Conservation (phyloP, 371 early-diverging fungal species). For the Smittium mucronatum region DNA sequence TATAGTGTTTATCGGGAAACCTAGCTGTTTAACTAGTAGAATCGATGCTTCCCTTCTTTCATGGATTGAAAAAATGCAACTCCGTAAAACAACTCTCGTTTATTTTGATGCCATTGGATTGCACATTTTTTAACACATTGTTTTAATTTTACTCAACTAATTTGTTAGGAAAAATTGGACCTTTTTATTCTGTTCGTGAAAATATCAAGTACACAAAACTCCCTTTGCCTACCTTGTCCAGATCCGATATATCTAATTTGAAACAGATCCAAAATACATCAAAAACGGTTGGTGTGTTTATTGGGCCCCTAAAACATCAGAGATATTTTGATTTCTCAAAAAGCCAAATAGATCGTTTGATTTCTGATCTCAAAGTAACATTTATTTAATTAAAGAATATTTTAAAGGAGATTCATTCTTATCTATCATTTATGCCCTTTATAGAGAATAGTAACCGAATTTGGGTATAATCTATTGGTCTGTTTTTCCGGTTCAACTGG, state of each 20-base stretch:
- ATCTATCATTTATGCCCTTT: not conserved
- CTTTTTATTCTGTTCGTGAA: constrained; percentile 4
- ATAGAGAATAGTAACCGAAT: not conserved
- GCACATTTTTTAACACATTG: not conserved
- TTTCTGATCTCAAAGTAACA: not conserved
- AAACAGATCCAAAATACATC: not conserved
- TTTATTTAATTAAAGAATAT: not conserved
- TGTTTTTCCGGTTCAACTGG: not conserved
- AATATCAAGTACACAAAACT: not conserved
- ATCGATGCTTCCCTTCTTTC: not conserved
- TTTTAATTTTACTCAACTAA: not conserved
- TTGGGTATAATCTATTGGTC: not conserved
- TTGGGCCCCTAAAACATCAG: not conserved
- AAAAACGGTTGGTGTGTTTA: constrained; percentile 5
- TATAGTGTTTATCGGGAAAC: constrained; percentile 7
- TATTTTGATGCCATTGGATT: not conserved
- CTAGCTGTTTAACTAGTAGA: constrained; percentile 3
- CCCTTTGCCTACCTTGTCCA: not conserved
- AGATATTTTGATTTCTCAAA: not conserved
- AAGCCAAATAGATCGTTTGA: not conserved
- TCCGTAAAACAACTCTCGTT: constrained; percentile 1
- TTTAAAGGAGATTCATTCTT: not conserved
- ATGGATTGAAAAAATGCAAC: constrained; percentile 13
- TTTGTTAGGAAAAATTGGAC: constrained; percentile 10
- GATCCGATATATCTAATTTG: not conserved